Base-by-base conservation (phyloP, 192 early-diverging fungal species). In the Rhizophagus prolifer region DNA sequence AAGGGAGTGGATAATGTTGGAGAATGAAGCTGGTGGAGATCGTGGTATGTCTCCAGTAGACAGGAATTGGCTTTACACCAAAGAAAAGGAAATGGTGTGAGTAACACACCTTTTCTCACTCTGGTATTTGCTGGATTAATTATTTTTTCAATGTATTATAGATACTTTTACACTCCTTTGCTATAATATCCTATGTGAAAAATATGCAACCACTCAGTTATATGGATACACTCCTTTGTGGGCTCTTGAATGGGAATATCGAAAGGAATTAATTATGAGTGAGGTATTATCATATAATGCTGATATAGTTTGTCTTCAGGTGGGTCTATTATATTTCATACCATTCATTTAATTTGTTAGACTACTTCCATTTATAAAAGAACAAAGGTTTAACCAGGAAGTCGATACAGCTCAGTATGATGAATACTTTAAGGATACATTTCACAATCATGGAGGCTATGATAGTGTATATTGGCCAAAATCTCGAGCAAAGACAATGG, bases 141-240 rank as follows among this genome's bases (percentile, higher is more conserved):
- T 63, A 36, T 23, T 54, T 70, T 76, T 79, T 81, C 25, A 36
- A 64, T 67, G 16, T 63, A 12, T 64, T 54, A 31, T 64, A 92
- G 97, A 98, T 74, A 85, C 91, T 12, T 91, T 97, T 44, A 95
- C 95, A 1, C 90, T 96, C 9, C 89, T 99, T 77, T 94, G 88
- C 78, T 98, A 97, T 86, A 99, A 99, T 82, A 93, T 93, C 54
- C 87, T 99, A 23, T 92, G 90, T 75, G 91, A 95, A 44, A 94
- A 92, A 81, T 97, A 96, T 77, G 95, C 95, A 4, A 93, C 96
- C 2, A 83, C 93, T 41, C 90, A 91, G 78, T 85, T 89, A 80
- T 98, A 97, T 86, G 92, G 91, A 58, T 99, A 99, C 85, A 94
- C 93, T 25, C 97, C 97, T 30, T 93, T 94, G 10, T 99, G 96